These are phyloP conservation scores for Diutina ranongensis DNA, from an alignment of 1,139 yeast species.

Conservation along the genomic window DNA sequence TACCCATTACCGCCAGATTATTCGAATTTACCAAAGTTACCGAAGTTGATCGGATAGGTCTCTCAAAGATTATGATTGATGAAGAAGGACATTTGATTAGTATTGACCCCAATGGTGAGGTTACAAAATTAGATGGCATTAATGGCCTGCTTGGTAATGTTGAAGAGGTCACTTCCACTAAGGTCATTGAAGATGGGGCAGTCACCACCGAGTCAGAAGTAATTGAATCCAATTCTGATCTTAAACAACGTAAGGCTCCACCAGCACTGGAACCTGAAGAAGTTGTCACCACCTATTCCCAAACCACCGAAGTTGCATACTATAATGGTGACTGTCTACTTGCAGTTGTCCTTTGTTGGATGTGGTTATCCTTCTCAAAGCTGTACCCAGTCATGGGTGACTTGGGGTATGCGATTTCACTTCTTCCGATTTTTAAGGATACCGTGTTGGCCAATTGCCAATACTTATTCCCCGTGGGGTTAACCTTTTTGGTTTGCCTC, in stretches of 20 bases:
- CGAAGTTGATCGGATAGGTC: background rate
- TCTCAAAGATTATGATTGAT: background rate
- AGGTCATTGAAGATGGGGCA: no score
- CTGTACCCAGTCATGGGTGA: slow-evolving; percentile 89
- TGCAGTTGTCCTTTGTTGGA: slow-evolving; percentile 49
- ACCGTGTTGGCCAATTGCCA: slow-evolving; percentile 26
- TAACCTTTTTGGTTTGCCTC: slow-evolving; percentile 27
- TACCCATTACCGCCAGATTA: slow-evolving; percentile 69
- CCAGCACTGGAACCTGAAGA: background rate
- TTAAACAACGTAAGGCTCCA: background rate
- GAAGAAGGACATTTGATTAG: background rate
- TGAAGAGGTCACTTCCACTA: background rate
- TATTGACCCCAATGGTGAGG: background rate
- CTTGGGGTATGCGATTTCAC: slow-evolving; percentile 53
- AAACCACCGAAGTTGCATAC: background rate
- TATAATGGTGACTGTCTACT: slow-evolving; percentile 44
- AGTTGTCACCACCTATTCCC: background rate
- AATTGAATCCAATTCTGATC: background rate
- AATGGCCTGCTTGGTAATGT: background rate
- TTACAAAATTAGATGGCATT: background rate
- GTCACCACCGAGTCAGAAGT: background rate
- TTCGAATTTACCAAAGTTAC: slow-evolving; percentile 15
- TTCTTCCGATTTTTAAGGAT: slow-evolving; percentile 45
- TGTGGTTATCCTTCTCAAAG: slow-evolving; percentile 65
- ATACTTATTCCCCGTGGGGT: slow-evolving; percentile 22